Conservation (phyloP, 2,329 filamentous ascomycete species). For the Hymenoscyphus albidus region DNA sequence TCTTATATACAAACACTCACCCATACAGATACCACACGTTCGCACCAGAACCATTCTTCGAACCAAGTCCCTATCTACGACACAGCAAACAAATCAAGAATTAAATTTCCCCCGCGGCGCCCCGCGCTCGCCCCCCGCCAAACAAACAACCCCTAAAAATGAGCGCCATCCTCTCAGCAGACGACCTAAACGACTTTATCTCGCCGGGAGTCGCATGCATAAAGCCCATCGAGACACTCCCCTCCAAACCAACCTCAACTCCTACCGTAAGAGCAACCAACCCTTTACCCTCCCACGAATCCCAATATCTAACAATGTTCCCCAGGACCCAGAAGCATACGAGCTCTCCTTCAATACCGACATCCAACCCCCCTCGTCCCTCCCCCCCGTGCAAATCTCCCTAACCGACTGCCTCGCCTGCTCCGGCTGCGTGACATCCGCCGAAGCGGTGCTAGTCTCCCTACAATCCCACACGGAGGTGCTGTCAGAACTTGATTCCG, state of each 20-base stretch:
- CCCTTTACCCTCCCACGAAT: too few relatives aligned
- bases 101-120: slow-evolving; percentile 15
- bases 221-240: slow-evolving; percentile 92
- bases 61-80: not conserved
- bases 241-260: slow-evolving; percentile 38
- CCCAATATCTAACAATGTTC: slow-evolving; percentile 7
- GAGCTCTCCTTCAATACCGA: slow-evolving; percentile 95
- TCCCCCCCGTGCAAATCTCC: slow-evolving; percentile 82
- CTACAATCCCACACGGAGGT: slow-evolving; percentile 93
- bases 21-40: too few relatives aligned
- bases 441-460: slow-evolving; percentile 93
- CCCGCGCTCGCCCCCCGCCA: slow-evolving; percentile 13
- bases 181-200: slow-evolving; percentile 99
- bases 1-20: not conserved
- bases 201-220: slow-evolving; percentile 96
- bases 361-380: slow-evolving; percentile 46
- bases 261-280: too few relatives aligned
- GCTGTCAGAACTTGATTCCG: slow-evolving; percentile 71
- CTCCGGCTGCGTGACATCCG: slow-evolving; percentile 95
- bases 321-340: slow-evolving; percentile 42
- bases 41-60: not conserved
- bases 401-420: slow-evolving; percentile 96
- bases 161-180: slow-evolving; percentile 95
- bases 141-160: slow-evolving; percentile 45
- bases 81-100: not conserved